phyloP scores from a whole-genome alignment of 2,329 filamentous ascomycete genomes.

The Fusarium coicis region DNA sequence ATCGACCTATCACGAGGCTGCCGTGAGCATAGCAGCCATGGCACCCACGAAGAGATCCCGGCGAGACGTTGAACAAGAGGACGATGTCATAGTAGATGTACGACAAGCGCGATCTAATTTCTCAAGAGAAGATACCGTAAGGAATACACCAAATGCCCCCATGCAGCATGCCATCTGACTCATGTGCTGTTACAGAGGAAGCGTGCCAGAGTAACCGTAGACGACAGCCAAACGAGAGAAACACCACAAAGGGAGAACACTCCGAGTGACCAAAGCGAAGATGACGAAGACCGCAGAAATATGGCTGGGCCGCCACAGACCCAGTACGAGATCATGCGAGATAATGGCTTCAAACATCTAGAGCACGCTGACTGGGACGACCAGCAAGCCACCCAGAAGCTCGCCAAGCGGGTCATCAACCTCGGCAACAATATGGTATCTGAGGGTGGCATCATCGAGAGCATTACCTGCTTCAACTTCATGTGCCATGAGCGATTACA shows the following conservation, averaged over 20 bases:
- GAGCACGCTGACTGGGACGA: slow-evolving; percentile 69
- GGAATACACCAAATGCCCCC: slow-evolving; percentile 31
- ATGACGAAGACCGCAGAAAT: slow-evolving; percentile 40
- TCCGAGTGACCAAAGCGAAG: slow-evolving; percentile 46
- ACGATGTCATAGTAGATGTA: slow-evolving; percentile 51
- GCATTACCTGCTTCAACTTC: slow-evolving; percentile 89
- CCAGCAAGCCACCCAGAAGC: slow-evolving; percentile 71
- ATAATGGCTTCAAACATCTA: slow-evolving; percentile 68
- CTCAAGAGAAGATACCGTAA: slow-evolving; percentile 53
- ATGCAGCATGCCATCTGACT: neutral
- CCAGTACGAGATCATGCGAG: slow-evolving; percentile 71
- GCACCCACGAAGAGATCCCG: slow-evolving; percentile 56
- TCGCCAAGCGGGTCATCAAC: slow-evolving; percentile 61
- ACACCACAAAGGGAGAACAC: slow-evolving; percentile 34
- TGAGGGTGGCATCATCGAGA: slow-evolving; percentile 88
- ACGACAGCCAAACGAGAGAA: slow-evolving; percentile 29
- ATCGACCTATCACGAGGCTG: slow-evolving; percentile 9
- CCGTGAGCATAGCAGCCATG: slow-evolving; percentile 40
- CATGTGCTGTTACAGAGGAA: slow-evolving; percentile 44
- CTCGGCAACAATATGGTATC: slow-evolving; percentile 77
- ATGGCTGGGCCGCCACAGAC: slow-evolving; percentile 59
- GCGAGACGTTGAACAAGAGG: slow-evolving; percentile 49
- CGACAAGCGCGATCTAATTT: slow-evolving; percentile 56
- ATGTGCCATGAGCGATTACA: slow-evolving; percentile 92
- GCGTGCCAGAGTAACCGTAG: slow-evolving; percentile 48